Evolutionary conservation across 2,329 filamentous ascomycete species (phyloP), one percentile per base, ranked within the genome.

Genomic region (Penicillium sumatraense): DNA sequence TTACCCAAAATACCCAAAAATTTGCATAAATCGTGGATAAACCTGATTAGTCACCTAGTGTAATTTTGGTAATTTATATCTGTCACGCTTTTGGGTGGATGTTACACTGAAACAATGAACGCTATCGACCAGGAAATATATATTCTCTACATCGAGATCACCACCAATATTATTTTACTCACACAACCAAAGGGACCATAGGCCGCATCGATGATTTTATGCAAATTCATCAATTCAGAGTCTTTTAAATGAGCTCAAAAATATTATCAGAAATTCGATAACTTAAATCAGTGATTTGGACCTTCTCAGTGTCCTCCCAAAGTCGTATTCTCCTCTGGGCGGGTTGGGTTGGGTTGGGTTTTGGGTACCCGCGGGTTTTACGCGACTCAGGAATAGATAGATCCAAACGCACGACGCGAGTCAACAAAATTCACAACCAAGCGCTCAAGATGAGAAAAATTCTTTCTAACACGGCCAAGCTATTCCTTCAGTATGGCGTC

Each of bases 1-100:
- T 48, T 38, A 14, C 44, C 51, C 51, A 53, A 48, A 53, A 41
- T 48, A 53, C 51, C 51, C 51, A 44, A 42, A 49, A 48, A 48
- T 26, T 18, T 20, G 42, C 16, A 53, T 53, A 51, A 53, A 40
- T 33, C 31, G 44, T 53, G 51, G n/a, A 49, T 42, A 49, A 49
- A 47, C 6, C 13, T 47, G 50, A 52, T 52, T 40, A 52, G 50
- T 52, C 50, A 52, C 16, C 42, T 52, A 23, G 33, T 29, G 50
- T 52, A 52, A 40, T 52, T 40, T 47, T 47, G 50, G 50, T 52
- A 31, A 23, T 52, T 54, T 54, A 54, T 49, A 33, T 18, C 11
- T 54, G 44, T 54, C 36, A 49, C 13, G 38, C 27, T 36, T 45
- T 41, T 45, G 18, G 5, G 38, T 44, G 38, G 38, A 14, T 35